Evolutionary conservation across 2,329 filamentous ascomycete species (phyloP), one percentile per base, ranked within the genome.

Genomic region (Neonectria punicea): DNA sequence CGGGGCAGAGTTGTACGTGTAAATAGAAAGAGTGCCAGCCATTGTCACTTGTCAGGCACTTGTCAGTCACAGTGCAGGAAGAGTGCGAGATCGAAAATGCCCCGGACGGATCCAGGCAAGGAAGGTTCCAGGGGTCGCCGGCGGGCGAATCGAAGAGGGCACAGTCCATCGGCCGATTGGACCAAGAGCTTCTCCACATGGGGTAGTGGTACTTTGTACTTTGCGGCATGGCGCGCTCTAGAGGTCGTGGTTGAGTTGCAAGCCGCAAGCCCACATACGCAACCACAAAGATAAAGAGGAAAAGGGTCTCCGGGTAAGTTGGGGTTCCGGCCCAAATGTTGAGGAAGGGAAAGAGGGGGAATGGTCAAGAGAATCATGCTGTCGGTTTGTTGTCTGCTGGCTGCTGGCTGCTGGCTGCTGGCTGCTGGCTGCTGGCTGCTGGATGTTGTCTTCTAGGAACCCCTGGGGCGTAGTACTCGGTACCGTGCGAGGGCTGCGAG

Each of bases 1-100:
- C 55, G 61, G 55, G 32, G 49, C 28, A 22, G 18, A 49, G 22
- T 41, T 18, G 54, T 51, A 25, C 25, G 25, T 32, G 41, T 36
- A 49, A 63, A 59, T 34, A 39, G 41, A 46, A 39, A 39, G 53
- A 30, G 47, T 54, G 34, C 32, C 25, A 25, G 34, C 32, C 54
- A 41, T 58, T 58, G 61, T 58, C 41, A 58, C 49, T 58, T 34
- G 28, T 51, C 49, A 43, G 39, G 39, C 39, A 43, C 39, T 43
- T 62, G 59, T 62, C 59, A 59, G 36, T 59, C 61, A 63, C 55
- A 55, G 56, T 59, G 25, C 46, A 36, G 25, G 36, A 41, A 16
- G 49, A 63, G 61, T 55, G 55, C 61, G 47, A 63, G 61, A 63
- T 63, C 61, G 61, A 55, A 63, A 63, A 63, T 63, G 61, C 61